Evolutionary conservation across 176 grass and related monocot genomes (phyloP), one percentile per base, ranked within the genome.

Genomic region (Hordeum marinum): DNA sequence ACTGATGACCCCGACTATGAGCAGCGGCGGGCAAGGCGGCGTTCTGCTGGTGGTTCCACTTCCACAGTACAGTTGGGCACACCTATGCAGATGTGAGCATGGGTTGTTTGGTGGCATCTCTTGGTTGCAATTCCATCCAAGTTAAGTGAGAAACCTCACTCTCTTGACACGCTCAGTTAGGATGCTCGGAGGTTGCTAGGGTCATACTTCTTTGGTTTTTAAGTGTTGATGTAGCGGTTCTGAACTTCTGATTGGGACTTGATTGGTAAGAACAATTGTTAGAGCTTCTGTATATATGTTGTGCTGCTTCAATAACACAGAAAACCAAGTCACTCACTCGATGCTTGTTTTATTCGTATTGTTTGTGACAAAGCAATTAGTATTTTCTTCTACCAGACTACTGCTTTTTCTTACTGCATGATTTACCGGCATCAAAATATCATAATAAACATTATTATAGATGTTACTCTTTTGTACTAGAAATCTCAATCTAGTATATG

Each of bases 1-100:
- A 96, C 94, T 2, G 94, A 96, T 26, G 91, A 96, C 88, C 78
- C 84, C 1, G 91, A 93, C 15, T 96, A 96, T 2, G 94, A 96
- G 87, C 68, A 54, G 73, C 67, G 83, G 40, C 86, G 72, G 87
- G 89, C 42, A 2, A 68, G 29, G 35, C 72, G 83, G 34, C 54
- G 45, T 6, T 83, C 89, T 23, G 48, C 59, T 10, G 79, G 79
- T 78, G 65, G 55, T 2, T 72, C 84, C 1, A 17, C 55, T 2
- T 72, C 84, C 1, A 17, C 55, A 0, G 24, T 24, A 3, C 79
- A 72, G 43, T 35, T 74, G 66, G 66, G 75, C 29, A 61, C 35
- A 3, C 59, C 46, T 41, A 34, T 87, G 75, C 67, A 61, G 9
- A 50, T 75, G 26, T 87, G 89, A 90, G 37, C 67, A 39, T 20